Evolutionary conservation across 1,284 basidiomycete species (phyloP), one percentile per base, ranked within the genome.

Genomic region (Cutaneotrichosporon cyanovorans): DNA sequence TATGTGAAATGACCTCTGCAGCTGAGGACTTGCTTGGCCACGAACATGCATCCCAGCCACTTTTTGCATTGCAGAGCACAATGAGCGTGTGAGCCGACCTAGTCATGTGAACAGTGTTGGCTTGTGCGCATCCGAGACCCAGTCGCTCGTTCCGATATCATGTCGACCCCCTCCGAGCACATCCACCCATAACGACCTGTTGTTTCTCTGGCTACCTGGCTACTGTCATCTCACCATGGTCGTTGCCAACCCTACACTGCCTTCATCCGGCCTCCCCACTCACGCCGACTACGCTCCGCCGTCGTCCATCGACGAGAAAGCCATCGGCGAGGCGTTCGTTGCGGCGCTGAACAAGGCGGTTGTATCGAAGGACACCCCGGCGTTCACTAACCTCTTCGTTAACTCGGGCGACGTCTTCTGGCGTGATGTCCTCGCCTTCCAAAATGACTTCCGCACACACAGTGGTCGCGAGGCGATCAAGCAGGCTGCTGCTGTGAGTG

Each of bases 391-490:
- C 4, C 40, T 46, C 14, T 48, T 53, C 22, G 31, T 41, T 11
- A 18, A 37, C 9, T 18, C 33, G 9, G 32, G 32, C 14, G 25
- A 34, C 20, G 51, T 47, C 5, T 50, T 37, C 45, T 54, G 52
- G 52, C 45, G 52, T 11, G 52, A 54, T 23, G 37, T 50, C 5
- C 50, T 59, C 14, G 57, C 61, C 3, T 63, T 67, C 51, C 60
- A 62, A 16, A 57, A 57, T 39, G 65, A 67, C 46, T 62, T 58
- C 42, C 49, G 65, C 20, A 51, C 62, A 5, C 57, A 63, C 41
- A 22, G 50, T 8, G 50, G 54, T 7, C 48, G 45, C 12, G 58
- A 62, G 40, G 25, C 12, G 8, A 58, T 62, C 23, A 55, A 52
- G 11, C 53, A 57, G 31, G 61, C 60, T 20, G 64, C 61, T 8